Evolutionary conservation across 345 rosid species (phyloP).

Genomic region (Orychophragmus violaceus): DNA sequence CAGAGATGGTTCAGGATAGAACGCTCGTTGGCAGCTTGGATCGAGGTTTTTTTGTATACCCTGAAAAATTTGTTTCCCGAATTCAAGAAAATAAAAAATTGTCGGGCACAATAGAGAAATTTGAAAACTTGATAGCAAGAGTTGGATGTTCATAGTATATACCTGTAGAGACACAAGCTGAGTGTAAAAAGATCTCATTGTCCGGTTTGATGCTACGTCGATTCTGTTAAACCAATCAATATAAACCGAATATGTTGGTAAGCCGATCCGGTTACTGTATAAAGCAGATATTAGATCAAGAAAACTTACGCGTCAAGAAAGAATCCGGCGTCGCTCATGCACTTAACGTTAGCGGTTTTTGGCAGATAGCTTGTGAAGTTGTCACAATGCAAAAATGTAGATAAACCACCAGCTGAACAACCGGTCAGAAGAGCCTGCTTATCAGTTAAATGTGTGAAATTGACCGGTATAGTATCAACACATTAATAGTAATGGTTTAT

Average conservation of each 20-base stretch:
- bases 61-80: constrained; percentile 32
- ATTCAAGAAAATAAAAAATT: background rate
- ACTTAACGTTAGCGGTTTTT: constrained; percentile 57
- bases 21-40: constrained; percentile 46
- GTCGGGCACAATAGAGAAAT: background rate
- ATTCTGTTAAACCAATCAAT: constrained; percentile 44
- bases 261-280: background rate
- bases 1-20: constrained; percentile 43
- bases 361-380: constrained; percentile 58
- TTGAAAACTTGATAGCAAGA: background rate
- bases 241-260: background rate
- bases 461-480: constrained; percentile 5
- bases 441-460: background rate
- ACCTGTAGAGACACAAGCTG: constrained; percentile 68
- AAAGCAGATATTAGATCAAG: background rate
- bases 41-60: constrained; percentile 58
- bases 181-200: constrained; percentile 57
- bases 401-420: constrained; percentile 97
- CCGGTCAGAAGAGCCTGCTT: constrained; percentile 90
- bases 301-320: constrained; percentile 70
- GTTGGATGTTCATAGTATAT: background rate
- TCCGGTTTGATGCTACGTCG: constrained; percentile 54
- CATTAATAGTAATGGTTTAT: too few species aligned
- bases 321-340: constrained; percentile 96
- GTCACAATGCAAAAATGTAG: constrained; percentile 75